Conservation (phyloP, 2,329 filamentous ascomycete genomes). For the Pseudovirgaria hyperparasitica region DNA sequence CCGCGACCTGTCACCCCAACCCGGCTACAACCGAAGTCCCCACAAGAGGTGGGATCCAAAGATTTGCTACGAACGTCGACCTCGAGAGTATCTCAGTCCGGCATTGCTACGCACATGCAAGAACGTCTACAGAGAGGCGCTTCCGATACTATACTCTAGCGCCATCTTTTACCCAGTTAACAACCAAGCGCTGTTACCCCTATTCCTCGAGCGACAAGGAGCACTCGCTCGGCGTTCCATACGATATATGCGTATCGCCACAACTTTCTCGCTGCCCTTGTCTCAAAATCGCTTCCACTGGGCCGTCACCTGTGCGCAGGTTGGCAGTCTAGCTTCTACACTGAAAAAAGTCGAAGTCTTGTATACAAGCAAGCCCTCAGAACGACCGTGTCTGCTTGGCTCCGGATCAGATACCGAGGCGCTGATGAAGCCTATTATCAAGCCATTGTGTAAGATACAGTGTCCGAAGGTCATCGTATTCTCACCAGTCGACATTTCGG, state of each 20-base stretch:
- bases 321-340: constrained; percentile 8
- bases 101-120: constrained; percentile 8
- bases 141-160: constrained; percentile 12
- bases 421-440: too few species aligned
- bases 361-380: too few species aligned
- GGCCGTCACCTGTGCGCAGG: constrained; percentile 15
- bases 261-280: constrained; percentile 2
- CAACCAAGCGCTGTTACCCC: constrained; percentile 10
- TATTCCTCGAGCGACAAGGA: constrained; percentile 11
- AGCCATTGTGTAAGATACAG: too few species aligned
- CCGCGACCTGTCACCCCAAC: too few species aligned
- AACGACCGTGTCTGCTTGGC: too few species aligned
- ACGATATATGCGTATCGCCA: constrained; percentile 7
- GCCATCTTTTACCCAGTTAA: constrained; percentile 9
- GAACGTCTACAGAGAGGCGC: constrained; percentile 13
- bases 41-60: too few species aligned
- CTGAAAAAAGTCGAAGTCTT: constrained; percentile 9
- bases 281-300: too few species aligned
- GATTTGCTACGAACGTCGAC: background rate
- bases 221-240: constrained; percentile 9
- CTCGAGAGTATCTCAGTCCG: background rate
- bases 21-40: too few species aligned
- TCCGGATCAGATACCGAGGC: too few species aligned
- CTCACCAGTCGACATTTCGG: too few species aligned
- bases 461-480: too few species aligned